Evolutionary conservation across 75 land plant genomes (phyloP).

Genomic region (Selaginella moellendorffii): DNA sequence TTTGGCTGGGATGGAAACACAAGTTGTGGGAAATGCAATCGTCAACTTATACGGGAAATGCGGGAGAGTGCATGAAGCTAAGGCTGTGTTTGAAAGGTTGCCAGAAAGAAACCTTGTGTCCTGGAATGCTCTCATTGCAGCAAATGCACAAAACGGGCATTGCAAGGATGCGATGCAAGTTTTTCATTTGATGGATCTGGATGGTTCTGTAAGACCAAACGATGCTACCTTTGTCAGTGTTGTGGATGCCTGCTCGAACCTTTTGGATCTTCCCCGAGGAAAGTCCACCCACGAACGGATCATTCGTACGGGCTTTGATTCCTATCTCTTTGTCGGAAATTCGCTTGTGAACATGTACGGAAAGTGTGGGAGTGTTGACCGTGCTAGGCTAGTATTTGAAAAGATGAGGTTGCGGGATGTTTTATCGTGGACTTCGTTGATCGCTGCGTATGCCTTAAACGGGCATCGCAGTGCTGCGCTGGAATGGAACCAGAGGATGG

Average conservation of each 20-base stretch:
- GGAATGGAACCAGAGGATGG: constrained; percentile 7
- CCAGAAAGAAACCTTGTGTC: too few species aligned
- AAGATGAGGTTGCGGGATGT: constrained; percentile 29
- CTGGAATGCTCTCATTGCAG: too few species aligned
- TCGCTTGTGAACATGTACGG: constrained; percentile 55
- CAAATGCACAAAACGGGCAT: too few species aligned
- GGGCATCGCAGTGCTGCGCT: constrained; percentile 31
- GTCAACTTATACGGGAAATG: too few species aligned
- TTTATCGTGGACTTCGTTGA: constrained; percentile 48
- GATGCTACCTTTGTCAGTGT: constrained; percentile 28
- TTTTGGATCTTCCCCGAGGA: constrained; percentile 35
- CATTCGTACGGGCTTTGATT: constrained; percentile 20
- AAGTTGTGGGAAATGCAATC: too few species aligned
- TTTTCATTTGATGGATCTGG: too few species aligned
- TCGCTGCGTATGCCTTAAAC: constrained; percentile 40
- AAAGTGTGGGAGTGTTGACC: constrained; percentile 33
- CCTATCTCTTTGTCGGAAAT: constrained; percentile 31
- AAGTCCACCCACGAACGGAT: constrained; percentile 31
- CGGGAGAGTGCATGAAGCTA: too few species aligned
- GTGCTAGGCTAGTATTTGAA: constrained; percentile 23
- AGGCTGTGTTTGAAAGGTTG: too few species aligned
- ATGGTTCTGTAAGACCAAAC: constrained; percentile 16
- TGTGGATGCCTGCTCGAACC: constrained; percentile 37
- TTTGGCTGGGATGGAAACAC: constrained; percentile 11
- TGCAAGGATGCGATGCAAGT: too few species aligned